Evolutionary conservation across 1,284 basidiomycete species (phyloP).

Genomic region (Tetrapyrgos nigripes): DNA sequence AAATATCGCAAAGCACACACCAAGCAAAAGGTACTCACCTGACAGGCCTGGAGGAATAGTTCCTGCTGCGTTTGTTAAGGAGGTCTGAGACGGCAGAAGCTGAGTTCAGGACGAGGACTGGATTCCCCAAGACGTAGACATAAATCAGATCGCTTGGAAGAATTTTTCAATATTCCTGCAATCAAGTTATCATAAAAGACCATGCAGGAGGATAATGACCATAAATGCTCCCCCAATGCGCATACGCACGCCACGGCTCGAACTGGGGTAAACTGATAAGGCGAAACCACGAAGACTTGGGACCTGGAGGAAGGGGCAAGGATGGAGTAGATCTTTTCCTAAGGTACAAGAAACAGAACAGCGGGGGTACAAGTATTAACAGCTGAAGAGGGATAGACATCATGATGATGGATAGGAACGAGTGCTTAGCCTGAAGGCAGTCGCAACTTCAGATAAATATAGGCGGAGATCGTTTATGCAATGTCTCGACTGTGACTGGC

Average conservation of each 20-base stretch:
- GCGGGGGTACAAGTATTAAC: slow-evolving; percentile 7
- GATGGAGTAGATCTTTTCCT: background rate
- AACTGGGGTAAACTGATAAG: slow-evolving; percentile 40
- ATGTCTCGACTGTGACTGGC: too few species aligned
- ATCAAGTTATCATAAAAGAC: background rate
- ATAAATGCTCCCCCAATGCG: slow-evolving; percentile 49
- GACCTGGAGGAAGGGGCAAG: slow-evolving; percentile 50
- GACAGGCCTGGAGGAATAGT: slow-evolving; percentile 52
- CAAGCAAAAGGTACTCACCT: slow-evolving; percentile 13
- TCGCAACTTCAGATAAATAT: too few species aligned
- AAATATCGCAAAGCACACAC: background rate
- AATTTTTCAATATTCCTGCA: slow-evolving; percentile 1
- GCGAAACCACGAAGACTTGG: slow-evolving; percentile 43
- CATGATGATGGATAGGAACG: background rate
- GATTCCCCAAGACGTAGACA: slow-evolving; percentile 51
- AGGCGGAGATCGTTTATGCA: too few species aligned
- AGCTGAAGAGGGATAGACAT: background rate
- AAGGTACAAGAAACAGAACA: background rate
- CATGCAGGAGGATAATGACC: slow-evolving; percentile 34
- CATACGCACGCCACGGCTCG: slow-evolving; percentile 56
- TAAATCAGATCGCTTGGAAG: slow-evolving; percentile 53
- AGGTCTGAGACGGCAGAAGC: slow-evolving; percentile 46
- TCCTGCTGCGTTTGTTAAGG: slow-evolving; percentile 48
- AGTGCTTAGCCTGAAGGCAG: too few species aligned
- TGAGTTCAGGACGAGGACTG: slow-evolving; percentile 54